phyloP scores from a whole-genome alignment of 1,284 basidiomycete species.

The Gastroboletus turbinatus region DNA sequence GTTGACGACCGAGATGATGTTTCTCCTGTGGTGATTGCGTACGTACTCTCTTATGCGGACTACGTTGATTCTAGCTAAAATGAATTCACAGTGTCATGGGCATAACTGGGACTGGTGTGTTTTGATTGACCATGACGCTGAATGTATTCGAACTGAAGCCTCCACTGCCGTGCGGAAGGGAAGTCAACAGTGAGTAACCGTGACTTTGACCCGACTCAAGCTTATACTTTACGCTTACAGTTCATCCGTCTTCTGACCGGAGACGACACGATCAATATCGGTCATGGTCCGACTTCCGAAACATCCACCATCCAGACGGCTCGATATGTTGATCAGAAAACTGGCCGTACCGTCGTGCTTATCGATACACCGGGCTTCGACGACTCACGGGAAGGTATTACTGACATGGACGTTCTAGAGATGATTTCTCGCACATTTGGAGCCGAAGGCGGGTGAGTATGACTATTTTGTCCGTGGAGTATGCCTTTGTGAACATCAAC shows the following conservation, averaged over 20 bases:
- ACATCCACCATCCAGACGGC: background rate
- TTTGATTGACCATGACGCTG: background rate
- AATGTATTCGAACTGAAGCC: background rate
- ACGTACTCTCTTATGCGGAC: background rate
- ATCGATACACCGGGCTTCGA: background rate
- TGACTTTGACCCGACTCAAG: background rate
- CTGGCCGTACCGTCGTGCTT: background rate
- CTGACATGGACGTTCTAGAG: background rate
- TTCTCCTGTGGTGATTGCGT: background rate
- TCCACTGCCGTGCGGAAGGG: background rate
- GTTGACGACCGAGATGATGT: too few relatives aligned
- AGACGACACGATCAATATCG: background rate
- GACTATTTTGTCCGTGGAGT: background rate
- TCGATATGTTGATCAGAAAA: background rate
- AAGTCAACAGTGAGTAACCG: background rate
- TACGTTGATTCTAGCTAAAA: background rate
- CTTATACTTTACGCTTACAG: background rate
- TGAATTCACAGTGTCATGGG: background rate
- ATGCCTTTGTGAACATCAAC: background rate
- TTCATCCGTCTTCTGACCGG: background rate
- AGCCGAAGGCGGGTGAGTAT: background rate
- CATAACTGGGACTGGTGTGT: background rate
- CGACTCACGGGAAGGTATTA: background rate
- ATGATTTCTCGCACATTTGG: background rate
- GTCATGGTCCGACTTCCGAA: background rate